phyloP scores from a whole-genome alignment of 176 grass and related monocot genomes.

The Aegilops bicornis region DNA sequence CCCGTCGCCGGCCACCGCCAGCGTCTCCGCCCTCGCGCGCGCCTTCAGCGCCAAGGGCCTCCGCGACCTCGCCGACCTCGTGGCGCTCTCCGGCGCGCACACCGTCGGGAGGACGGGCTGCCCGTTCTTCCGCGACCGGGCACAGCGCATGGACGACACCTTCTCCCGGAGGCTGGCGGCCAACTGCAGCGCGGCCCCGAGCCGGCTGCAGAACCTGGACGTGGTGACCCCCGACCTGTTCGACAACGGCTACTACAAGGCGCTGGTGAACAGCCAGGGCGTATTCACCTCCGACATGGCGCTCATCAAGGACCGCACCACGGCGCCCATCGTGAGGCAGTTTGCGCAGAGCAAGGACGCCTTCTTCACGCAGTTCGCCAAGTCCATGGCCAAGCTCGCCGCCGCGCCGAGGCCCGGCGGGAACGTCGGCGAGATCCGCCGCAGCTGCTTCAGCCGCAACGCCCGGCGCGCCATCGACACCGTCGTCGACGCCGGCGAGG shows the following conservation, averaged over 20 bases:
- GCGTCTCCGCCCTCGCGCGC: background rate
- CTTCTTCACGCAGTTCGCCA: constrained; percentile 42
- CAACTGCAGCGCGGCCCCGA: background rate
- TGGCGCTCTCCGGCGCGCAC: constrained; percentile 70
- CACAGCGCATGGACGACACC: constrained; percentile 23
- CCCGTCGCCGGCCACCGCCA: background rate
- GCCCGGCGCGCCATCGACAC: background rate
- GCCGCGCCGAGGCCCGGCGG: background rate
- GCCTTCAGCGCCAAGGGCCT: background rate
- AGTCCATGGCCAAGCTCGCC: constrained; percentile 38
- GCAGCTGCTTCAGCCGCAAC: constrained; percentile 22
- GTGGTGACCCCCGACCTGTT: constrained; percentile 13
- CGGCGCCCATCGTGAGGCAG: background rate
- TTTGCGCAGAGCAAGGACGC: constrained; percentile 9
- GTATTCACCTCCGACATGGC: constrained; percentile 48
- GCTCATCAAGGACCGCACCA: background rate
- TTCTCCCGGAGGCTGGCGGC: constrained; percentile 22
- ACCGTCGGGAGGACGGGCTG: constrained; percentile 50
- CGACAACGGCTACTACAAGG: constrained; percentile 40
- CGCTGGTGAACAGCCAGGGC: constrained; percentile 13
- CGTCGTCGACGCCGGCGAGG: background rate
- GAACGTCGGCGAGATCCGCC: constrained; percentile 34
- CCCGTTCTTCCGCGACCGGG: constrained; percentile 10
- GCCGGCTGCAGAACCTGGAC: constrained; percentile 6
- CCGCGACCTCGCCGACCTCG: constrained; percentile 24